These are phyloP conservation scores for Aspergillus ochraceoroseus DNA, from an alignment of 2,329 filamentous ascomycete genomes.

Conservation along the genomic window DNA sequence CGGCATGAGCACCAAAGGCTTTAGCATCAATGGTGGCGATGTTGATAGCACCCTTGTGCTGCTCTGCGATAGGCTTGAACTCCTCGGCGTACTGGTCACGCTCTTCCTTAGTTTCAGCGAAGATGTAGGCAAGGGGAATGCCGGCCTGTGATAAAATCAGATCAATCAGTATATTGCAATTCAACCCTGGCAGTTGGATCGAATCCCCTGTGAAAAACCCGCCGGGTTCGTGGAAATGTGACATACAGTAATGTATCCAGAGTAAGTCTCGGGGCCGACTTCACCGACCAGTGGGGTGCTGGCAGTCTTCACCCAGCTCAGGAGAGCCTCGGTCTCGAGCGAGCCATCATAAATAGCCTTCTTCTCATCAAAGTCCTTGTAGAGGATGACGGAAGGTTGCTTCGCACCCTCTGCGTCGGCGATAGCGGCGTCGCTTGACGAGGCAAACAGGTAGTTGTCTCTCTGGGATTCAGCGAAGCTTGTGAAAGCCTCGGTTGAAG, in stretches of 20 bases:
- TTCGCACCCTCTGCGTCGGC: constrained; percentile 87
- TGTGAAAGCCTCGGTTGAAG: constrained; percentile 78
- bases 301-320: constrained; percentile 75
- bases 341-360: constrained; percentile 78
- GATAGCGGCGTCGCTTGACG: constrained; percentile 73
- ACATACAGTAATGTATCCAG: constrained; percentile 78
- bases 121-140: constrained; percentile 94
- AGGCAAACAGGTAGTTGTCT: constrained; percentile 89
- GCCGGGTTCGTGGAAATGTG: not conserved
- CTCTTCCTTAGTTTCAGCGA: constrained; percentile 87
- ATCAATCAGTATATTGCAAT: not conserved
- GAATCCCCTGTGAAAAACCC: too few relatives aligned
- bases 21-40: constrained; percentile 96
- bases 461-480: constrained; percentile 68
- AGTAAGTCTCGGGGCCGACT: constrained; percentile 94
- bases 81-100: constrained; percentile 69
- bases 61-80: constrained; percentile 81
- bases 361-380: constrained; percentile 97
- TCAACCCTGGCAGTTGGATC: not conserved
- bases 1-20: constrained; percentile 87
- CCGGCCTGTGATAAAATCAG: constrained; percentile 53
- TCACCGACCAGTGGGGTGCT: constrained; percentile 90
- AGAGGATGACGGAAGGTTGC: constrained; percentile 81
- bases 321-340: constrained; percentile 75
- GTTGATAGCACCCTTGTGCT: constrained; percentile 92